Base-by-base conservation (phyloP, 257 asterid species). In the Eucommia ulmoides region DNA sequence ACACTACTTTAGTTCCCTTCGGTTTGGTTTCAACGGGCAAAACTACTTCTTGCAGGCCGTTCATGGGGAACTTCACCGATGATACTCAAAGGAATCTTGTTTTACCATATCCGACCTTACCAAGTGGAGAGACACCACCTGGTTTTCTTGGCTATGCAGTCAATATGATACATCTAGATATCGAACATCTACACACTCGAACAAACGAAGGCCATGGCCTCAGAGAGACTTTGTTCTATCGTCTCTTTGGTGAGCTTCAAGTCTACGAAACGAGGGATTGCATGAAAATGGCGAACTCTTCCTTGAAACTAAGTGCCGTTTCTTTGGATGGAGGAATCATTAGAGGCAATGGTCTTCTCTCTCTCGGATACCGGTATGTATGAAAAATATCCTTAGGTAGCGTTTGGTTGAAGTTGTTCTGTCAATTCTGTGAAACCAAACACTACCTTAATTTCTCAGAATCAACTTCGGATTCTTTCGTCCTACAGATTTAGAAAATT, bases 251-350 rank as follows among this genome's bases (percentile, higher is more conserved):
- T 7, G 57, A 68, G 60, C 84, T 81, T 58, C 95, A 81, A 64
- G 93, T 84, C 20, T 81, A 81, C n/a, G 12, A 45, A 41, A 59
- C 54, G 29, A 70, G 71, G 20, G 48, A 66, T 11, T 35, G 55
- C 56, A 73, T 84, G 88, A 59, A 51, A 59, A 52, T 15, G 45
- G 89, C 95, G 5, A 45, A 38, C 17, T 64, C 84, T 17, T 76
- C 72, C 68, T 67, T 72, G 22, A 59, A 57, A 53, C 70, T 53
- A 0, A 72, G 70, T 17, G 93, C 81, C 2, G 62, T 81, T 55
- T 84, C 95, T 1, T 51, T 84, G 55, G 93, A 84, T 60, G 95
- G 93, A 17, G 80, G 71, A 11, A 68, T 81, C 12, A 52, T 74
- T 35, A 76, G 56, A 58, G 72, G 81, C 41, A 74, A 77, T 15